A percentile compares a stretch with the other conserved stretches of the same genome.
phyloP scores from a whole-genome alignment of 768 basidiomycete genomes.

The Mycena pura region DNA sequence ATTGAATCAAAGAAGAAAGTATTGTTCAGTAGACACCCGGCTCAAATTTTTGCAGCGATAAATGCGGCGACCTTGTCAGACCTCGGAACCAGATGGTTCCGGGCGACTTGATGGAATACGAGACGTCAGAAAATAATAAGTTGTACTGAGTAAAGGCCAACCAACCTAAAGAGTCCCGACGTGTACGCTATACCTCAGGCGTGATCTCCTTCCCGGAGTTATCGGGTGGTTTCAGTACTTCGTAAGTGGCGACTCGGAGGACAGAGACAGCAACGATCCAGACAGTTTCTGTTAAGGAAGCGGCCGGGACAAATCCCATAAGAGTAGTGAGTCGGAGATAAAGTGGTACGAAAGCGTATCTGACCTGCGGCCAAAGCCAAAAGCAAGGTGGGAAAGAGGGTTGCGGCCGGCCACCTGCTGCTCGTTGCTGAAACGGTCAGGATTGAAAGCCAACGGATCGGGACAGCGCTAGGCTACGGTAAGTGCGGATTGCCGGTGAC shows the following conservation, averaged over 20 bases:
- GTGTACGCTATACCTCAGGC: constrained; percentile 43
- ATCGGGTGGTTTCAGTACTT: constrained; percentile 46
- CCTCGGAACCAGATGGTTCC: background rate
- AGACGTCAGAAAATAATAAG: background rate
- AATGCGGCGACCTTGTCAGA: background rate
- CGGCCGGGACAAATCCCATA: constrained; percentile 52
- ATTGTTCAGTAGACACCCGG: no score
- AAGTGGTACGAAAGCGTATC: background rate
- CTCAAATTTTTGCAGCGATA: no score
- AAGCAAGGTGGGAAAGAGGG: constrained; percentile 13
- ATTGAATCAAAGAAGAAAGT: no score
- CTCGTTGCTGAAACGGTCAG: constrained; percentile 50
- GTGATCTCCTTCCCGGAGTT: constrained; percentile 39
- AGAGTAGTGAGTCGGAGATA: background rate
- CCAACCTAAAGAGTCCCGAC: constrained; percentile 51
- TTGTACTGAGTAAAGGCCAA: background rate
- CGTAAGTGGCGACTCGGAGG: constrained; percentile 45
- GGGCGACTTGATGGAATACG: background rate
- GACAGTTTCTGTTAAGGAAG: constrained; percentile 47
- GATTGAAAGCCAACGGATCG: constrained; percentile 54
- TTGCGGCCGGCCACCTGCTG: constrained; percentile 15
- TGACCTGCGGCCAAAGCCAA: constrained; percentile 13
- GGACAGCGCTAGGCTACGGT: constrained; percentile 38
- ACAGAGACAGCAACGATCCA: constrained; percentile 55
- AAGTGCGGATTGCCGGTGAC: no score